A percentile compares a stretch with the other conserved stretches of the same genome.
Evolutionary conservation across 2,329 filamentous ascomycete species (phyloP).

Genomic region (Thelonectria rubi): DNA sequence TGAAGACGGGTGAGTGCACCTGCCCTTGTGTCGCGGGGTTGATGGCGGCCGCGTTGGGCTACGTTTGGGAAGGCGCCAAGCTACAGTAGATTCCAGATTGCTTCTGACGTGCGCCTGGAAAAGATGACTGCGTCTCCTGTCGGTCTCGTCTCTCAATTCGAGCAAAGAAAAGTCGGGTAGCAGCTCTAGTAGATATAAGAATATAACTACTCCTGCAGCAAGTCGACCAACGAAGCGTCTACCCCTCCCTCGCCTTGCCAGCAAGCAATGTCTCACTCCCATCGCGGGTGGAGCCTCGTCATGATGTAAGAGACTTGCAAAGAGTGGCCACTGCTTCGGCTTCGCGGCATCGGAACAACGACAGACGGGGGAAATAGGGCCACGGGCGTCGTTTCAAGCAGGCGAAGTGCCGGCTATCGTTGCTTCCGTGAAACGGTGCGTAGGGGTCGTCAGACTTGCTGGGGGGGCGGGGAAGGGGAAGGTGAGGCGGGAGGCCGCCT

Average conservation of each 20-base stretch:
- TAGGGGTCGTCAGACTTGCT: too few relatives aligned
- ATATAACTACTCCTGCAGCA: not conserved
- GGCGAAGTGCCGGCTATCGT: not conserved
- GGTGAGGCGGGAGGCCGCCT: not conserved
- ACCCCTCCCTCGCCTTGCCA: not conserved
- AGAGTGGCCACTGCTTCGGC: not conserved
- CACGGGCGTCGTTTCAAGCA: not conserved
- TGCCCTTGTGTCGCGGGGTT: not conserved
- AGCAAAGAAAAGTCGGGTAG: not conserved
- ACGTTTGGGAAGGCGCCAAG: constrained; percentile 2
- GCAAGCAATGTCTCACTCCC: not conserved
- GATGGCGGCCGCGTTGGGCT: not conserved
- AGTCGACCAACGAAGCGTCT: not conserved
- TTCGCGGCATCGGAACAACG: not conserved
- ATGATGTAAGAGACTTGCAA: constrained; percentile 4
- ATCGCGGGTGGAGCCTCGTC: not conserved
- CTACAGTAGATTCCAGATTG: not conserved
- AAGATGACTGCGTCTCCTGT: too few relatives aligned
- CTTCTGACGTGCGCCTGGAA: too few relatives aligned
- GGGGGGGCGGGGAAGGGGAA: not conserved
- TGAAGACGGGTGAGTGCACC: not conserved
- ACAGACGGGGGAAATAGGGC: too few relatives aligned
- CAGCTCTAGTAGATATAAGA: not conserved
- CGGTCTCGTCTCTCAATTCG: not conserved
- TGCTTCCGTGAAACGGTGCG: not conserved